Evolutionary conservation across 768 basidiomycete species (phyloP).

Genomic region (Lentinula edodes): DNA sequence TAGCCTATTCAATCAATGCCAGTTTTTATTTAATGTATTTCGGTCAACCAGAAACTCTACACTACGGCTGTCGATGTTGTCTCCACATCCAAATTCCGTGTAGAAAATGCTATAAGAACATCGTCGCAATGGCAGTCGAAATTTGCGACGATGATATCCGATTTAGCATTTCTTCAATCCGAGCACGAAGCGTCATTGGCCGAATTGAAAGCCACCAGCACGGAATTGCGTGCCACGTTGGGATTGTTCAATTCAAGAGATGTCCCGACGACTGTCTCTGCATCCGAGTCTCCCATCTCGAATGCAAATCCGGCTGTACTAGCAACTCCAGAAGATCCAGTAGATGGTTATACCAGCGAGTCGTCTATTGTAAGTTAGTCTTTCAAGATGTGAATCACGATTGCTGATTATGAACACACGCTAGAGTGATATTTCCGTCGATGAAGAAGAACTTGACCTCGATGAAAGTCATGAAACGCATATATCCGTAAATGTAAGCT

Average conservation of each 20-base stretch:
- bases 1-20: not conserved
- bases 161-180: not conserved
- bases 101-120: not conserved
- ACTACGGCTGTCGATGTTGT: not conserved
- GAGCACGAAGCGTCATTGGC: not conserved
- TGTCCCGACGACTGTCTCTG: not conserved
- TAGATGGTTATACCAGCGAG: not conserved
- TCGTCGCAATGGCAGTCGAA: not conserved
- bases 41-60: not conserved
- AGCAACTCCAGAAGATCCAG: not conserved
- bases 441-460: not conserved
- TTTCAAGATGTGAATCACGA: not conserved
- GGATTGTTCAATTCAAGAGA: not conserved
- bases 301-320: not conserved
- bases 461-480: not conserved
- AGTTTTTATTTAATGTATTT: not conserved
- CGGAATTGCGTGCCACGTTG: not conserved
- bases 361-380: not conserved
- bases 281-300: not conserved
- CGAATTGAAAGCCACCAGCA: not conserved
- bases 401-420: not conserved
- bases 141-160: not conserved
- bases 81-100: too few species aligned
- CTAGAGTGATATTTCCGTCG: not conserved
- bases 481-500: not conserved